A percentile compares a stretch with the other conserved stretches of the same genome.
phyloP scores from a whole-genome alignment of 106 monocot species.

The Cymbidium sinense region DNA sequence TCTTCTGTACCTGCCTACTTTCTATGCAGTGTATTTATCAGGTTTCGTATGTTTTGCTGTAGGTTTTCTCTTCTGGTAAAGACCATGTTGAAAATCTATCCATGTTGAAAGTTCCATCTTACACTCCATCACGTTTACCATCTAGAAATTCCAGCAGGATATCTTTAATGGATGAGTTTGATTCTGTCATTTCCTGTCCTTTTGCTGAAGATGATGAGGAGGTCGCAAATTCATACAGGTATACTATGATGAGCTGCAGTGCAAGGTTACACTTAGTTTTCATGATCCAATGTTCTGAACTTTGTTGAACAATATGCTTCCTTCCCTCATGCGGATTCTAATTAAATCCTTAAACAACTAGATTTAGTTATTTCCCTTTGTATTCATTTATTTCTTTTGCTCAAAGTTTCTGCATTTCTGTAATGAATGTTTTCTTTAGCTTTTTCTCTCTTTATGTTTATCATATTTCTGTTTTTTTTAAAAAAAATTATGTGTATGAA shows the following conservation, averaged over 20 bases:
- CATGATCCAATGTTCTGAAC: background rate
- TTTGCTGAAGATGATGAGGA: slow-evolving; percentile 56
- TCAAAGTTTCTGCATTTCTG: background rate
- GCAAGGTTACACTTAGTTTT: background rate
- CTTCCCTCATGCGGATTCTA: background rate
- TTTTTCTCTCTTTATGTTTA: background rate
- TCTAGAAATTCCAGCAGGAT: slow-evolving; percentile 35
- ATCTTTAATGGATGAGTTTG: slow-evolving; percentile 46
- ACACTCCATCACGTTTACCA: slow-evolving; percentile 15
- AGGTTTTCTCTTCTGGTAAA: slow-evolving; percentile 40
- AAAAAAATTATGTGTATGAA: background rate
- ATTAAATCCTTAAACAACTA: slow-evolving; percentile 3
- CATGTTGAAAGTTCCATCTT: slow-evolving; percentile 21
- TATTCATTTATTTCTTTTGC: background rate
- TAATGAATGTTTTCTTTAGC: background rate
- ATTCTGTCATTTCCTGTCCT: slow-evolving; percentile 41
- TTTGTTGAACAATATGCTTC: background rate
- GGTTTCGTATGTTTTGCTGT: background rate
- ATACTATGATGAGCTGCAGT: background rate
- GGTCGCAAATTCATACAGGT: slow-evolving; percentile 18
- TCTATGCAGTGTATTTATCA: background rate
- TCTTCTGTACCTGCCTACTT: background rate
- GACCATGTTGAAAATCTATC: slow-evolving; percentile 25
- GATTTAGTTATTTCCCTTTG: background rate
- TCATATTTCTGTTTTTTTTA: background rate